phyloP scores from a whole-genome alignment of 495 filamentous ascomycete genomes.

The Trichoderma asperelloides region DNA sequence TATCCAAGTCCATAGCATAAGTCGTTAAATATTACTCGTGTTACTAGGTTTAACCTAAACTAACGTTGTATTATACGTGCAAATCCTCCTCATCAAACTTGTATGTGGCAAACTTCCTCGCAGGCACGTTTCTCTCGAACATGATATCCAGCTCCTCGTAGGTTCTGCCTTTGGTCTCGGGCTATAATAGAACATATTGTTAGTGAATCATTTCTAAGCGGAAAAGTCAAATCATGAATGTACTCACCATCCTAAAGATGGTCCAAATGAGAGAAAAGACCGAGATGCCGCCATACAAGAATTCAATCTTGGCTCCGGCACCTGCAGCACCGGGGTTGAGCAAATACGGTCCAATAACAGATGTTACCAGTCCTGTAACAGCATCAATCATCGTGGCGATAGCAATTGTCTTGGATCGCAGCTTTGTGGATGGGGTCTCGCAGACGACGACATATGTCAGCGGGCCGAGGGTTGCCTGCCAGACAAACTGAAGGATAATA shows the following conservation, averaged over 20 bases:
- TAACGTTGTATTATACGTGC: neutral
- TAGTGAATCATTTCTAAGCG: neutral
- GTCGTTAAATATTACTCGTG: neutral
- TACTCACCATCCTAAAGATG: conserved; percentile 20
- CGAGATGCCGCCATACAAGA: conserved; percentile 46
- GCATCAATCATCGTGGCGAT: conserved; percentile 46
- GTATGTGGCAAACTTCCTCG: conserved; percentile 48
- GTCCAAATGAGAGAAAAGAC: conserved; percentile 30
- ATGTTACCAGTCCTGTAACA: conserved; percentile 23
- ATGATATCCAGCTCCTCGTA: conserved; percentile 50
- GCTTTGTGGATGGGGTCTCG: conserved; percentile 42
- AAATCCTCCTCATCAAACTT: conserved; percentile 1
- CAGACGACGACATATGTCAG: conserved; percentile 48
- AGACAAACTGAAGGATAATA: conserved; percentile 43
- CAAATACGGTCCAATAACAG: conserved; percentile 37
- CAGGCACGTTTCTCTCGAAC: conserved; percentile 50
- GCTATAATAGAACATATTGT: neutral
- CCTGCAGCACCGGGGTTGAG: conserved; percentile 44
- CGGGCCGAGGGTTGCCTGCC: conserved; percentile 46
- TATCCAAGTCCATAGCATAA: too few relatives aligned
- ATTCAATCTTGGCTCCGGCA: conserved; percentile 37
- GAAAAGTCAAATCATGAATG: neutral
- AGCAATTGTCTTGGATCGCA: conserved; percentile 47
- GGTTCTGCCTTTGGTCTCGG: conserved; percentile 23
- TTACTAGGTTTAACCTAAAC: neutral